phyloP scores from a whole-genome alignment of 108 stramenopile species.

The Aurantiochytrium sp. region DNA sequence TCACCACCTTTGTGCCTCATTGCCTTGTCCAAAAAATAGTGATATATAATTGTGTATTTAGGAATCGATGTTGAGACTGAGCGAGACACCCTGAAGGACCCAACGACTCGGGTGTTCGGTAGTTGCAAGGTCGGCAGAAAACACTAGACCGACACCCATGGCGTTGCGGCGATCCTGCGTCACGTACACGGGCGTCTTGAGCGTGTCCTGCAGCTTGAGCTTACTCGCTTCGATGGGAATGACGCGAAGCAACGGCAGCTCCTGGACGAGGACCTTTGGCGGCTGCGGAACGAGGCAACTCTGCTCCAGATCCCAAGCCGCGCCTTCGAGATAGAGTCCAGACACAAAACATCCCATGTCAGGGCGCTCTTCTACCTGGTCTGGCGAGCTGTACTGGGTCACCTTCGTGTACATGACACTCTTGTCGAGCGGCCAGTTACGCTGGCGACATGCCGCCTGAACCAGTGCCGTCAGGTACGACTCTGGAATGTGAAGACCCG shows the following conservation, averaged over 20 bases:
- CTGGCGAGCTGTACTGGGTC: constrained; percentile 22
- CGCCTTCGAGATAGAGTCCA: constrained; percentile 62
- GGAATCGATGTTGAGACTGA: constrained; percentile 40
- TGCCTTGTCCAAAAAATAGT: neutral
- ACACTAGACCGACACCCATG: constrained; percentile 61
- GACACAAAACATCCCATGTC: constrained; percentile 53
- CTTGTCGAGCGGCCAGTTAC: constrained; percentile 63
- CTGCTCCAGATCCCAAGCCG: constrained; percentile 52
- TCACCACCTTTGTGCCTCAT: too few species aligned
- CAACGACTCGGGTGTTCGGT: constrained; percentile 51
- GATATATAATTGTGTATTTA: neutral
- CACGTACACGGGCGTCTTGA: constrained; percentile 61
- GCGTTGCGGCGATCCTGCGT: constrained; percentile 60
- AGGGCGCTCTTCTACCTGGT: constrained; percentile 23
- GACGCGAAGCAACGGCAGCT: constrained; percentile 56
- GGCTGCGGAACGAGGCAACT: constrained; percentile 42
- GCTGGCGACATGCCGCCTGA: constrained; percentile 54
- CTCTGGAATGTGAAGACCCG: constrained; percentile 62
- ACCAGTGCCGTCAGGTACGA: constrained; percentile 62
- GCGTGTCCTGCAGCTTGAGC: constrained; percentile 55
- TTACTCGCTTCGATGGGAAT: constrained; percentile 61
- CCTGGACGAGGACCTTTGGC: constrained; percentile 58
- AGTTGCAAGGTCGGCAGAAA: constrained; percentile 51
- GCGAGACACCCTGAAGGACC: constrained; percentile 62
- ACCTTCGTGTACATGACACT: constrained; percentile 56